Conservation (phyloP, 202 grass and related monocot genomes). For the Sporobolus alterniflorus region DNA sequence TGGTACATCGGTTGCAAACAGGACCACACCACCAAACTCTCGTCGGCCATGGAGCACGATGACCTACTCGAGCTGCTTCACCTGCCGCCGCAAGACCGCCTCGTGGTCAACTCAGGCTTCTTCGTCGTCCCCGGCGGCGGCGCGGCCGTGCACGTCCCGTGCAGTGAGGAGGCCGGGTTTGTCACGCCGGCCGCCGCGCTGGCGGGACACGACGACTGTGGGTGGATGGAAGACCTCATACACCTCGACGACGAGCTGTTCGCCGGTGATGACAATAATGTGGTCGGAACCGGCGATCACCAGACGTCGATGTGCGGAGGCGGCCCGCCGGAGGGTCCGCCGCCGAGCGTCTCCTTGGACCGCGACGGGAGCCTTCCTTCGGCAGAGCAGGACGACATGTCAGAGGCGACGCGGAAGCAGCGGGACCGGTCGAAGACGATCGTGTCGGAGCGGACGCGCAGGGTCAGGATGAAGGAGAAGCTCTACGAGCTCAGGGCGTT, state of each 20-base stretch:
- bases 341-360: constrained; percentile 12
- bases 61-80: constrained; percentile 5
- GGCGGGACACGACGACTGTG: not conserved
- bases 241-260: constrained; percentile 50
- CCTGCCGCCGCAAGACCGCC: not conserved
- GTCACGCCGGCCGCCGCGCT: not conserved
- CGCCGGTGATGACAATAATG: not conserved
- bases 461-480: constrained; percentile 92
- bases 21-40: not conserved
- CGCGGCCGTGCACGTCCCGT: not conserved
- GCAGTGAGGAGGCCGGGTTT: not conserved
- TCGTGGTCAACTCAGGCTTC: constrained; percentile 14
- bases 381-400: constrained; percentile 47
- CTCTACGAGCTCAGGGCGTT: constrained; percentile 91
- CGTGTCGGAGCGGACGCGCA: constrained; percentile 81
- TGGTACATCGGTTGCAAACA: not conserved
- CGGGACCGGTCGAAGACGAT: constrained; percentile 91
- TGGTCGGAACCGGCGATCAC: not conserved
- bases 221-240: constrained; percentile 52
- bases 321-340: not conserved
- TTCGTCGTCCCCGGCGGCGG: not conserved
- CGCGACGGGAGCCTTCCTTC: constrained; percentile 22
- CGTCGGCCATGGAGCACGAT: not conserved
- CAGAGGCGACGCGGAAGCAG: constrained; percentile 40
- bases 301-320: not conserved